Conservation (phyloP, 2,329 filamentous ascomycete genomes). For the Penicillium sclerotiorum region DNA sequence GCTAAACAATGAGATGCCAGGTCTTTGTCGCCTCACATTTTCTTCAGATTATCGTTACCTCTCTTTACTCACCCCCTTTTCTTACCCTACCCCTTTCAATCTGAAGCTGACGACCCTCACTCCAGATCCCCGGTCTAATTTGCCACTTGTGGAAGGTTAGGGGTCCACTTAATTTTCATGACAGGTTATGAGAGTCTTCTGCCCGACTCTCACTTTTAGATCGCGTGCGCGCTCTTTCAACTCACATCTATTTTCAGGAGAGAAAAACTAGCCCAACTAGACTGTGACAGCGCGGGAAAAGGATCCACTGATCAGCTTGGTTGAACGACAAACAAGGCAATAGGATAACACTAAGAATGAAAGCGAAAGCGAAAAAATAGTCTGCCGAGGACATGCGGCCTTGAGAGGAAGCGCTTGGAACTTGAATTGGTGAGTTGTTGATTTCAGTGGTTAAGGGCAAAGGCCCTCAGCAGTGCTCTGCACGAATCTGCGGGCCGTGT, state of each 20-base stretch:
- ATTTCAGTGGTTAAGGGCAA: too few relatives aligned
- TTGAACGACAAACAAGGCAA: background rate
- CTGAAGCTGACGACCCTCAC: constrained; percentile 2
- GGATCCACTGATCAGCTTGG: background rate
- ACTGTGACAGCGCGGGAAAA: background rate
- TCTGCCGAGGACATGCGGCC: too few relatives aligned
- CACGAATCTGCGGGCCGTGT: constrained; percentile 14
- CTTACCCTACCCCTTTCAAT: background rate
- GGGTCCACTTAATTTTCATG: constrained; percentile 11
- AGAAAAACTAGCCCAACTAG: background rate
- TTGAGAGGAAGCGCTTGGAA: too few relatives aligned
- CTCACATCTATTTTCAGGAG: background rate
- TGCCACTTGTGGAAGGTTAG: constrained; percentile 14
- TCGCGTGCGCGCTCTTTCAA: background rate
- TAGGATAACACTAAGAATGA: background rate
- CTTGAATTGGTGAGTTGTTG: too few relatives aligned
- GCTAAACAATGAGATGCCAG: constrained; percentile 1
- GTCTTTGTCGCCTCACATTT: background rate
- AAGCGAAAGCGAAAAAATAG: too few relatives aligned
- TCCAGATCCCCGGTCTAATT: constrained; percentile 8
- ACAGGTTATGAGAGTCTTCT: too few relatives aligned
- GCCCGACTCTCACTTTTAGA: too few relatives aligned
- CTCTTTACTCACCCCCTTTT: background rate
- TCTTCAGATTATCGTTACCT: background rate
- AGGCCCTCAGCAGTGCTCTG: constrained; percentile 7